Conservation (phyloP, 225 moss, liverwort and hornwort genomes). For the Climacium dendroides region DNA sequence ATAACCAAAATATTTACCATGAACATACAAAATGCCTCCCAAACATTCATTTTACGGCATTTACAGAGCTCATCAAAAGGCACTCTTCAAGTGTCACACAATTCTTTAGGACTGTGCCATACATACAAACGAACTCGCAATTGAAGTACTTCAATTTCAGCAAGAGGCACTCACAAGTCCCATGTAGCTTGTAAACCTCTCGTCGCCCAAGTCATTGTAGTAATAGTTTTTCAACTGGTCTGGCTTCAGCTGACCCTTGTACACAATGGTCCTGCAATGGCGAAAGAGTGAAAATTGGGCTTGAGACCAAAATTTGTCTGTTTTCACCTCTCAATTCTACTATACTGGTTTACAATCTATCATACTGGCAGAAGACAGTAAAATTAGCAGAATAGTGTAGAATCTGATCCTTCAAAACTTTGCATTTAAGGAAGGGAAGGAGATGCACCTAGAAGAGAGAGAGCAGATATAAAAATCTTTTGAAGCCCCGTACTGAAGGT, state of each 20-base stretch:
- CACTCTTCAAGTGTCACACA: neutral
- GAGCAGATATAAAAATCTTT: conserved; percentile 86
- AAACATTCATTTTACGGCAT: neutral
- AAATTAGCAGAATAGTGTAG: neutral
- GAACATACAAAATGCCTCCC: neutral
- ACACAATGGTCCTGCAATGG: conserved; percentile 41
- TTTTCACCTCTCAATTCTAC: neutral
- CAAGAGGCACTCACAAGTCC: conserved; percentile 24
- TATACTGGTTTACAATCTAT: neutral
- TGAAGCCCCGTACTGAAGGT: conserved; percentile 30
- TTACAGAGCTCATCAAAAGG: neutral
- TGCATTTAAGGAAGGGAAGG: neutral
- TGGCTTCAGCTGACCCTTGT: conserved; percentile 78
- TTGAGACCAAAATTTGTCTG: neutral
- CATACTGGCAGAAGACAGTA: neutral
- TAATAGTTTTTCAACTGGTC: conserved; percentile 52
- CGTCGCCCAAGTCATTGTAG: conserved; percentile 48
- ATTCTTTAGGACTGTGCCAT: neutral
- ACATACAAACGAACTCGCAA: neutral
- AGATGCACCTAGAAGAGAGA: conserved; percentile 52
- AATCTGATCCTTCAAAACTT: neutral
- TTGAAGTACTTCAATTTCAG: neutral
- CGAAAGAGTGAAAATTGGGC: neutral
- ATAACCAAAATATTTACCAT: neutral
- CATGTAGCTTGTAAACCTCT: conserved; percentile 71